These are phyloP conservation scores for Didymella lethalis DNA, from an alignment of 2,329 filamentous ascomycete genomes.

Conservation along the genomic window DNA sequence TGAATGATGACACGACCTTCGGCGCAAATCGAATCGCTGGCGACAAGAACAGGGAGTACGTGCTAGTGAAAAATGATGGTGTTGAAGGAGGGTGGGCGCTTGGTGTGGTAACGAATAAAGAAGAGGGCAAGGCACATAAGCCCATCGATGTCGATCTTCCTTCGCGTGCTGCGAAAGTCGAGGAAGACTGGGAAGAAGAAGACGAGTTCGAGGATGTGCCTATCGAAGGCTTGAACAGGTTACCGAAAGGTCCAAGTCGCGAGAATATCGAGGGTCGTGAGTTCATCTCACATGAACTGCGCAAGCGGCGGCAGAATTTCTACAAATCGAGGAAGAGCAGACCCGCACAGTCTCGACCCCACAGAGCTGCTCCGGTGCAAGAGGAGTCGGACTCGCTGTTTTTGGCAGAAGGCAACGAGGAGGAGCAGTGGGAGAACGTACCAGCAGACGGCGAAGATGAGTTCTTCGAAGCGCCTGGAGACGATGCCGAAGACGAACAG, in stretches of 20 bases:
- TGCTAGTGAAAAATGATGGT: conserved; percentile 93
- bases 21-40: conserved; percentile 74
- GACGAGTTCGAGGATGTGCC: conserved; percentile 92
- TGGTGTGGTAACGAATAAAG: conserved; percentile 88
- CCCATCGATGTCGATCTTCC: conserved; percentile 89
- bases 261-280: conserved; percentile 46
- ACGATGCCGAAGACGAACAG: conserved; percentile 73
- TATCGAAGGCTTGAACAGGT: conserved; percentile 84
- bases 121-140: conserved; percentile 79
- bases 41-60: conserved; percentile 91
- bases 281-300: conserved; percentile 48
- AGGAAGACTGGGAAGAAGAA: conserved; percentile 73
- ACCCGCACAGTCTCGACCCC: conserved; percentile 25
- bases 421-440: conserved; percentile 53
- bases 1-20: conserved; percentile 78
- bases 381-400: conserved; percentile 64
- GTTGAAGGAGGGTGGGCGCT: conserved; percentile 96
- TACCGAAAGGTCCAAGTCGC: conserved; percentile 66
- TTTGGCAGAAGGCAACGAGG: conserved; percentile 56
- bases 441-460: conserved; percentile 60
- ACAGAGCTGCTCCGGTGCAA: conserved; percentile 31
- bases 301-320: conserved; percentile 57
- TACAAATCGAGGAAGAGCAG: conserved; percentile 54
- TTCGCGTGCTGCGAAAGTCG: conserved; percentile 53
- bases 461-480: conserved; percentile 61